Evolutionary conservation across 2,329 filamentous ascomycete species (phyloP).

Genomic region (Aureobasidium sp.): DNA sequence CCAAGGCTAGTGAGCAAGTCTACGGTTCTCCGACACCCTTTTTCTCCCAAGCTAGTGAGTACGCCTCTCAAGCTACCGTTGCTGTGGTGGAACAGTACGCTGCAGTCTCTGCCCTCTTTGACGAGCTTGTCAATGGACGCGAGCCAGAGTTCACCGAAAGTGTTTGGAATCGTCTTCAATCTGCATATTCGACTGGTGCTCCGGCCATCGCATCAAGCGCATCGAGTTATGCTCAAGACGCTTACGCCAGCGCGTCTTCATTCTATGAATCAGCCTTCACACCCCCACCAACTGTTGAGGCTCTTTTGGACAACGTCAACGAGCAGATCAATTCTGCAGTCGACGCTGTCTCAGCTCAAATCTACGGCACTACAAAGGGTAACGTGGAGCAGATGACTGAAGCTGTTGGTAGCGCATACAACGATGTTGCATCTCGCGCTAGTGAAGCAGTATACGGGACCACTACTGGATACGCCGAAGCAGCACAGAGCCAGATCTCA

Average conservation of each 20-base stretch:
- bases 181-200: constrained; percentile 62
- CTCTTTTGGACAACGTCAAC: constrained; percentile 50
- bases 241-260: constrained; percentile 44
- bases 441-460: constrained; percentile 51
- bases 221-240: constrained; percentile 41
- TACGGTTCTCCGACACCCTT: constrained; percentile 58
- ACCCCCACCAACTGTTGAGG: constrained; percentile 51
- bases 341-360: constrained; percentile 49
- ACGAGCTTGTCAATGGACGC: constrained; percentile 68
- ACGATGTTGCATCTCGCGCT: constrained; percentile 30
- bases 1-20: constrained; percentile 59
- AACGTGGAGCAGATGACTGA: constrained; percentile 48
- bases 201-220: constrained; percentile 46
- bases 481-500: constrained; percentile 47
- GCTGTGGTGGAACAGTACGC: constrained; percentile 58
- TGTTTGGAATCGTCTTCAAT: constrained; percentile 63
- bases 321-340: constrained; percentile 53
- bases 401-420: constrained; percentile 47
- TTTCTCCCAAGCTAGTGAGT: constrained; percentile 47
- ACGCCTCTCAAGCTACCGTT: constrained; percentile 56
- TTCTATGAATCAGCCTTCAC: constrained; percentile 41
- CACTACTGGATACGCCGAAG: constrained; percentile 45
- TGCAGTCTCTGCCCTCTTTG: constrained; percentile 63
- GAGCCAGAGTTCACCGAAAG: constrained; percentile 78
- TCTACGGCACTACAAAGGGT: constrained; percentile 52